Evolutionary conservation across 1,139 yeast species (phyloP), one percentile per base, ranked within the genome.

Genomic region (Yamadazyma friedrichii): DNA sequence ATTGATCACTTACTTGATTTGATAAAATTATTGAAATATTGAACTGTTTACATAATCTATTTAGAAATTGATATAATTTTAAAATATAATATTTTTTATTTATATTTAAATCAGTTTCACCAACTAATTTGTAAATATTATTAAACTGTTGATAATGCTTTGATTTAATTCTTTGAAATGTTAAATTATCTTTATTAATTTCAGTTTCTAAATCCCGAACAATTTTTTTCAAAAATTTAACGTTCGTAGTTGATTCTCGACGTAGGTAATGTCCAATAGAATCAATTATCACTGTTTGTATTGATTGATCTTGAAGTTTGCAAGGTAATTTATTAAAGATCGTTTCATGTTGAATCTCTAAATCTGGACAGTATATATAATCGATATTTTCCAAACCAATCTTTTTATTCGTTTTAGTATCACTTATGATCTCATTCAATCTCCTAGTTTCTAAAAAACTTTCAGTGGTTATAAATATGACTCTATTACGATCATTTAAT

Each of bases 261-360:
- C 96, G 65, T 39, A 84, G 65, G 56, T 88, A 96, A 48, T 88
- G 94, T 0, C 96, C 88, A n/a, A 89, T 80, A 29, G 95, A 85
- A 59, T 89, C 97, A 9, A 89, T 70, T 0, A 88, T 70, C 0
- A 89, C 66, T 15, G 85, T 82, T 2, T 80, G 69, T 2, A 65
- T 55, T 4, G 60, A 59, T 9, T 55, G 50, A 11, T 70, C 65
- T 24, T 70, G 63, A 9, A 82, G 55, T 33, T 80, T 57, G 1
- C 73, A 60, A 0, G 95, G 95, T 4, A 89, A 62, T 53, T 87
- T 95, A 15, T 84, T 83, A 46, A 69, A 74, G 5, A 89, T 46
- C 11, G 88, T 79, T 53, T 86, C 94, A 48, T 87, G 88, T 53
- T 85, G 89, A 37, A 76, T 74, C 41, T 85, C 89, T 41, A 86